A percentile compares a stretch with the other conserved stretches of the same genome.
Conservation (phyloP, 495 filamentous ascomycete species). For the Neurospora cerealis region DNA sequence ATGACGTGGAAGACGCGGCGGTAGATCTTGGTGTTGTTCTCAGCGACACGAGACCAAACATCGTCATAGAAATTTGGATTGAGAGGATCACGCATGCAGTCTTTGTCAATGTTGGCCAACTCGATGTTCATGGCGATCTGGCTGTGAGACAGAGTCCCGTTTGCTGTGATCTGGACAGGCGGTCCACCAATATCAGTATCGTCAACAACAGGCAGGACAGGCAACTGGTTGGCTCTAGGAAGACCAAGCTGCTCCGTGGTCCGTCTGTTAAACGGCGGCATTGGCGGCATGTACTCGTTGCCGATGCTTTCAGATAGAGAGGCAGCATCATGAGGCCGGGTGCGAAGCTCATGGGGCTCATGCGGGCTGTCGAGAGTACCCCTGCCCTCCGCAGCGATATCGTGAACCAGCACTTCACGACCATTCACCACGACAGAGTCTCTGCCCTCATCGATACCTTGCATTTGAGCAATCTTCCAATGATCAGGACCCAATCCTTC, state of each 20-base stretch:
- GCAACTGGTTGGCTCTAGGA: slow-evolving; percentile 52
- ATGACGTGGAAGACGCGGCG: slow-evolving; percentile 91
- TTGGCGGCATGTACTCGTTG: slow-evolving; percentile 40
- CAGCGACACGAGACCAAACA: slow-evolving; percentile 77
- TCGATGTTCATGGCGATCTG: slow-evolving; percentile 58
- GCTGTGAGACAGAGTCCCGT: slow-evolving; percentile 29
- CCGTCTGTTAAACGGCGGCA: slow-evolving; percentile 35
- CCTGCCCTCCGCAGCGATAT: slow-evolving; percentile 51
- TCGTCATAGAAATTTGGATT: slow-evolving; percentile 76
- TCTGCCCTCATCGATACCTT: slow-evolving; percentile 47
- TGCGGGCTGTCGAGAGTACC: slow-evolving; percentile 43
- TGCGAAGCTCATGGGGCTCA: slow-evolving; percentile 18
- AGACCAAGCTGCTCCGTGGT: slow-evolving; percentile 49
- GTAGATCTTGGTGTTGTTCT: slow-evolving; percentile 90
- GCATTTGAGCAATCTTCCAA: slow-evolving; percentile 46
- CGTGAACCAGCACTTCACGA: slow-evolving; percentile 55
- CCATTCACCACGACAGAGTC: slow-evolving; percentile 55
- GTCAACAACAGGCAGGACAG: slow-evolving; percentile 53
- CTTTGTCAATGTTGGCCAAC: slow-evolving; percentile 41
- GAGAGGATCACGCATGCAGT: slow-evolving; percentile 68
- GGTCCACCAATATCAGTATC: slow-evolving; percentile 77
- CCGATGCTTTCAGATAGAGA: slow-evolving; percentile 16
- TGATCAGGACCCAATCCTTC: slow-evolving; percentile 66
- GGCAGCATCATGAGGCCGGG: slow-evolving; percentile 5
- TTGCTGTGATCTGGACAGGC: slow-evolving; percentile 33